Base-by-base conservation (phyloP, 768 basidiomycete species). In the Trametes meyenii region DNA sequence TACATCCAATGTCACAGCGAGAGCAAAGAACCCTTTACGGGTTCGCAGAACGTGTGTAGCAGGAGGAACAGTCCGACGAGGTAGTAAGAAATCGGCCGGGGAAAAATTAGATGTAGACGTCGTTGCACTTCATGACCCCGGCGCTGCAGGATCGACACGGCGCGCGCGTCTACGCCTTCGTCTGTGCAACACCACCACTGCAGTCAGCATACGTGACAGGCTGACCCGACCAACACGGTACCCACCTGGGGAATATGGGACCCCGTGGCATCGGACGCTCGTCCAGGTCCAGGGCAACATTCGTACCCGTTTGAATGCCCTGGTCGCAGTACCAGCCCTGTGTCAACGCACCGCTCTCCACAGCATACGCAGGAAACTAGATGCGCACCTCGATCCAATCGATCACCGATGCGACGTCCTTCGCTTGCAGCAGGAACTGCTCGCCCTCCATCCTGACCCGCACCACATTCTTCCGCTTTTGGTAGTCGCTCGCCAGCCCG, bases 341-440 rank as follows among this genome's bases (percentile, higher is more conserved):
- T 38, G 39, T 42, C 21, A 50, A 43, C 45, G 46, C 17, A 39
- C 12, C 48, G 39, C 23, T 23, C 39, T 33, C 29, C 29, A 33
- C 29, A 33, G 29, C 16, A 45, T 16, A 23, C 35, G 40, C 13
- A 11, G 16, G 23, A 4, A 40, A 11, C 1, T 36, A 23, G 16
- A 10, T 8, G 69, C 78, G 58, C 67, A 94, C 93, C 87, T 99
- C 96, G 63, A 99, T 96, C 94, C 96, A 96, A 55, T 89, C 86
- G 56, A 98, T 92, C 1, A 98, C 96, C 26, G 86, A 85, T 45
- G 86, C 81, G 40, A 94, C 87, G 70, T 91, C 88, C 51, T 81
- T 84, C 2, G 92, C 92, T 75, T 99, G 96, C 67, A 99, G 69
- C 67, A 99, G 77, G 75, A 99, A 99, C 76, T 99, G 97, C 78